Percentiles rank a stretch among this genome's conserved stretches.
Evolutionary conservation across 495 filamentous ascomycete genomes (phyloP).

Genomic region (Aspergillus bridgeri): DNA sequence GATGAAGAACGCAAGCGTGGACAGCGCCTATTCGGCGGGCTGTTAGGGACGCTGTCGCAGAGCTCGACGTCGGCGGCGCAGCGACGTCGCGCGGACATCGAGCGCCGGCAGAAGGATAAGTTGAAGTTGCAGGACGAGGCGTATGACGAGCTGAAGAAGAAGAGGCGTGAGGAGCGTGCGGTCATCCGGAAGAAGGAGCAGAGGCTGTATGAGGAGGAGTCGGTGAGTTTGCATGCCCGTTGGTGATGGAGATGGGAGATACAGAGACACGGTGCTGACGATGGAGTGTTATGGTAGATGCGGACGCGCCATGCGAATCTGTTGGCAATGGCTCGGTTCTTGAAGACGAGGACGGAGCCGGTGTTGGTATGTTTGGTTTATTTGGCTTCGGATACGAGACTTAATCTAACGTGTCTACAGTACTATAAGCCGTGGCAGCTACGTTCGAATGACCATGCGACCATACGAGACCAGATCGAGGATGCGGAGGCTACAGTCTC

Average conservation of each 20-base stretch:
- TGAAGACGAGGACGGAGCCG: conserved; percentile 71
- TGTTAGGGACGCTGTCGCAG: conserved; percentile 85
- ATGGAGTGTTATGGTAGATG: conserved; percentile 65
- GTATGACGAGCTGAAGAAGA: conserved; percentile 63
- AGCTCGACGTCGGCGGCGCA: conserved; percentile 63
- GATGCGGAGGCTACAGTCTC: conserved; percentile 52
- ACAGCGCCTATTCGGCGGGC: conserved; percentile 82
- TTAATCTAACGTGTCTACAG: conserved; percentile 39
- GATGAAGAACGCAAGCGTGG: conserved; percentile 83
- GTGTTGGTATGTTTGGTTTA: conserved; percentile 60
- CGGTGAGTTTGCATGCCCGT: conserved; percentile 54
- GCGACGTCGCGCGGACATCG: conserved; percentile 81
- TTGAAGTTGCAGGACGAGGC: conserved; percentile 69
- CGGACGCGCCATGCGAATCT: conserved; percentile 68
- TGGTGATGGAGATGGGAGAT: neutral
- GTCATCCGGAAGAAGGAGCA: conserved; percentile 63
- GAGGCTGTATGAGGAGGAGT: conserved; percentile 71
- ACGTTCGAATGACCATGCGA: conserved; percentile 56
- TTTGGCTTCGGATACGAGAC: neutral
- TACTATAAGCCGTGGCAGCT: conserved; percentile 88
- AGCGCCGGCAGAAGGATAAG: conserved; percentile 84
- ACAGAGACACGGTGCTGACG: neutral
- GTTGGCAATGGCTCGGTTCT: conserved; percentile 67
- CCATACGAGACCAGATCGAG: conserved; percentile 57
- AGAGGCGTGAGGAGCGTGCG: conserved; percentile 58